Base-by-base conservation (phyloP, 345 rosid genomes). In the Populus simonii region DNA sequence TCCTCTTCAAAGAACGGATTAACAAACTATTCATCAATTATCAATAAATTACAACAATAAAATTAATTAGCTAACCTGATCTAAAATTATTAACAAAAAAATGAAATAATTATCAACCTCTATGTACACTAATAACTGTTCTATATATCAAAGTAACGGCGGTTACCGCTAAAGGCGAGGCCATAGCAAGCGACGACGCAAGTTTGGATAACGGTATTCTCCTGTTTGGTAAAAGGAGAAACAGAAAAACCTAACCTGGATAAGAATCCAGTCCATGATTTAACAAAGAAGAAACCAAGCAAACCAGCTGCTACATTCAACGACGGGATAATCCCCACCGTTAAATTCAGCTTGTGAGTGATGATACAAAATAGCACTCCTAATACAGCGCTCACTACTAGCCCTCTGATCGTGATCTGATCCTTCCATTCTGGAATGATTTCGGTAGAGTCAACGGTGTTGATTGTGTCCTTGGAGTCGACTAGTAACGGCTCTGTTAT, bases 121-220 rank as follows among this genome's bases (percentile, higher is more conserved):
- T 47, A 13, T 12, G 51, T 1, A 47, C 51, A 47, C 51, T 47
- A 47, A 47, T 15, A 47, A 47, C 4, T 4, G 18, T 47, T 11
- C 5, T 47, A 3, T 47, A 47, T 3, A 47, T 47, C 51, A 47
- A 47, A 13, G 18, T 3, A 47, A 15, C 18, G 1, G 49, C 7
- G 16, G 11, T 36, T 82, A 89, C 98, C 97, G 80, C 97, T 94
- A 76, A 84, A 93, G 35, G 97, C 97, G 68, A 94, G 97, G 85
- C 97, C 97, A 25, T 93, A 94, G 83, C 97, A 91, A 47, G 97
- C 98, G 22, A 94, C 98, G n/a, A 94, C 97, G 75, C 97, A 92
- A 63, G 98, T 94, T 82, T 94, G 98, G 49, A 94, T 90, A 65
- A 94, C 97, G 45, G 97, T 90, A 83, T 93, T 93, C 88, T 94